phyloP scores from a whole-genome alignment of 352 stramenopile genomes.

The Elongisporangium undulatum region DNA sequence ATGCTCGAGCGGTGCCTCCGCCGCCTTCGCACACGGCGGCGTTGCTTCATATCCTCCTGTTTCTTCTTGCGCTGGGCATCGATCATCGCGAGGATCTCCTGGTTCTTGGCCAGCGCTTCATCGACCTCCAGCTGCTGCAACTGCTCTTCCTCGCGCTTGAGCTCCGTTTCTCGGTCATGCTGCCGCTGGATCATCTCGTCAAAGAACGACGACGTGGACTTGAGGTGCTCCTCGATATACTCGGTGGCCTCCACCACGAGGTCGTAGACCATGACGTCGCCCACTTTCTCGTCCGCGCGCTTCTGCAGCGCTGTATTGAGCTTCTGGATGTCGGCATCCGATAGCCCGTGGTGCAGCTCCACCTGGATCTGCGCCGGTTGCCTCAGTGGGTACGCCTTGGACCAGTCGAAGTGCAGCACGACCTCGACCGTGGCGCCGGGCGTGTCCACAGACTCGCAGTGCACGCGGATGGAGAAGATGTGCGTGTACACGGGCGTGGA shows the following conservation, averaged over 20 bases:
- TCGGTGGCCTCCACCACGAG: conserved; percentile 78
- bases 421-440: conserved; percentile 51
- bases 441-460: conserved; percentile 35
- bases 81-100: conserved; percentile 77
- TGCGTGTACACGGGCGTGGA: conserved; percentile 76
- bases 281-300: conserved; percentile 59
- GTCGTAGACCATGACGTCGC: conserved; percentile 78
- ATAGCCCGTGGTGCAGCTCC: conserved; percentile 64
- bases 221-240: conserved; percentile 77
- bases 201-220: conserved; percentile 84
- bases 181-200: conserved; percentile 86
- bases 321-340: conserved; percentile 54
- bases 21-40: conserved; percentile 25
- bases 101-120: conserved; percentile 55
- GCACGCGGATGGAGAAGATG: conserved; percentile 80
- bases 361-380: conserved; percentile 65
- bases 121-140: conserved; percentile 52
- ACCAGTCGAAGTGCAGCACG: conserved; percentile 70
- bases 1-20: conserved; percentile 56
- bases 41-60: conserved; percentile 56
- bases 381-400: conserved; percentile 57
- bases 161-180: conserved; percentile 51
- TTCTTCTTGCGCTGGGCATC: conserved; percentile 69
- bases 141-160: conserved; percentile 58
- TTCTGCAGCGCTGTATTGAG: conserved; percentile 52